phyloP scores from a whole-genome alignment of 108 stramenopile genomes.

The Fragilaria crotonensis region DNA sequence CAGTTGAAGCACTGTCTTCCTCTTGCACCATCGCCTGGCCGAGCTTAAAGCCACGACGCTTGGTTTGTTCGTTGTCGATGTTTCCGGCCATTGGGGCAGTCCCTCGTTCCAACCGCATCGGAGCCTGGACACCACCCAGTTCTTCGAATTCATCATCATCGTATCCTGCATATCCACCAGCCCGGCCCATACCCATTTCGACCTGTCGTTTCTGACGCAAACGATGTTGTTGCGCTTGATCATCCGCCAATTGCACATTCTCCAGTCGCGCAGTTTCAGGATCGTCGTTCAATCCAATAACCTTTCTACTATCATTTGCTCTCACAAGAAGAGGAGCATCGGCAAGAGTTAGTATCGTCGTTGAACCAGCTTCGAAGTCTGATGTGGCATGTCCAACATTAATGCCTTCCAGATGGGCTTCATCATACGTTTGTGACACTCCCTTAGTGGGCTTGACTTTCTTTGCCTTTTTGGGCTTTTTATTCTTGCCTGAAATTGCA shows the following conservation, averaged over 20 bases:
- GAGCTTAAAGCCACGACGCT: conserved; percentile 52
- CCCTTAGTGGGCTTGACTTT: conserved; percentile 2
- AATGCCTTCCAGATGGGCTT: conserved; percentile 58
- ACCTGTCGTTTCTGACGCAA: conserved; percentile 56
- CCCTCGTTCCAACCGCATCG: conserved; percentile 20
- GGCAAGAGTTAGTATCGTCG: conserved; percentile 66
- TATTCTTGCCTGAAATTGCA: conserved; percentile 23
- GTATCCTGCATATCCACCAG: conserved; percentile 86
- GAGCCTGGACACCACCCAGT: conserved; percentile 54
- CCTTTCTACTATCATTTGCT: conserved; percentile 23
- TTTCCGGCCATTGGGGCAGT: neutral
- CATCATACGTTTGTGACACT: conserved; percentile 30
- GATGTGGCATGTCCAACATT: conserved; percentile 51
- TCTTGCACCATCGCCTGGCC: conserved; percentile 18
- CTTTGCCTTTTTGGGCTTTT: conserved; percentile 10
- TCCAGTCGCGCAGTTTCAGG: conserved; percentile 48
- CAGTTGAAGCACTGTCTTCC: conserved; percentile 21
- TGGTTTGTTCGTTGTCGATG: neutral
- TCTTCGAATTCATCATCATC: conserved; percentile 92
- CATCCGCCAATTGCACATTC: conserved; percentile 46
- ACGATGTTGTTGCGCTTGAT: conserved; percentile 30
- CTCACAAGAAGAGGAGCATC: conserved; percentile 48
- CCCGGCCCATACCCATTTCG: conserved; percentile 72
- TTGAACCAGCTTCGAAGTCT: conserved; percentile 47
- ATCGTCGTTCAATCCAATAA: conserved; percentile 32